Evolutionary conservation across 1,284 basidiomycete species (phyloP), one percentile per base, ranked within the genome.

Genomic region (Boletus calvinii): DNA sequence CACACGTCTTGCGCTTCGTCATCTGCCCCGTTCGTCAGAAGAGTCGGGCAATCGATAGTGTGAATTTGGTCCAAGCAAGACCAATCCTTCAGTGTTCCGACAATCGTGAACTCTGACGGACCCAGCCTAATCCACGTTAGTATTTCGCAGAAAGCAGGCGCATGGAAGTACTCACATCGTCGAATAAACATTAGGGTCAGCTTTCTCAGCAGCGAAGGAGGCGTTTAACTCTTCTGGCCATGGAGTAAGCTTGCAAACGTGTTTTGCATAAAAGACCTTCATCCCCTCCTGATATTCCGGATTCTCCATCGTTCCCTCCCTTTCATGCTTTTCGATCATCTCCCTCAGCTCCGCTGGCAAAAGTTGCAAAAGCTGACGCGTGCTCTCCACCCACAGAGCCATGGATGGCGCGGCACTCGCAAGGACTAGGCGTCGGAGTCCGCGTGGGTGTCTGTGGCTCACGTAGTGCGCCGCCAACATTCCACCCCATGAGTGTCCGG

Each of bases 401-500:
- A 59, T 59, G 13, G 59, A 60, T 0, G 69, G 60, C 0, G 62
- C 46, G 0, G 57, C 53, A 22, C 61, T 59, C 1, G 66, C 56
- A 6, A 79, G 54, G 15, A 79, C 57, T 8, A 82, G 67, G 6
- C 60, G 67, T 40, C 68, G 69, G n/a, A 82, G 53, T 1, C 77
- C 76, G 4, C 54, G 51, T 0, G 77, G 77, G 15, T 65, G 64
- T 39, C 59, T 46, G 59, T 69, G 46, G 40, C 69, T 62, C 41
- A 57, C 63, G 72, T 22, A 22, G 22, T 22, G 22, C 22, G 5
- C 22, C 0, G 65, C 77, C n/a, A 80, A 64, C 68, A 79, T 79
- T 8, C 70, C 77, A n/a, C 79, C 79, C 74, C 76, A 79, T 15
- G 76, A 79, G 43, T 80, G 78, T 0, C 78, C 79, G 11, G 75